Evolutionary conservation across 1,284 basidiomycete species (phyloP).

Genomic region (Stereum hirsutum): DNA sequence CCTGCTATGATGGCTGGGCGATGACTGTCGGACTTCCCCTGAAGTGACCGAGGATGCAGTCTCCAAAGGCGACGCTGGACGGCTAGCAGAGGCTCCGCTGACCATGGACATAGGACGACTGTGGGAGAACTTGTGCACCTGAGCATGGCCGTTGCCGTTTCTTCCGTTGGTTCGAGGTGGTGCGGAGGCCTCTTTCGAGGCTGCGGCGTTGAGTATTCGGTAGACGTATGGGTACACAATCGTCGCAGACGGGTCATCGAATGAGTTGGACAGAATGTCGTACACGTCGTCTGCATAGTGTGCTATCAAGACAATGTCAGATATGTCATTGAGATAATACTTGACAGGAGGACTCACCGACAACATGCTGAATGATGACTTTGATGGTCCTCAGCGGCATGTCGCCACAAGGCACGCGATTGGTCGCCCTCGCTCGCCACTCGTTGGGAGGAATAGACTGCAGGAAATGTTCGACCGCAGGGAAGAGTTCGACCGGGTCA

Average conservation of each 20-base stretch:
- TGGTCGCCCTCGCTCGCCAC: constrained; percentile 87
- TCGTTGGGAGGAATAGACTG: constrained; percentile 92
- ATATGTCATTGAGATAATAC: background rate
- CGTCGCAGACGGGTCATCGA: constrained; percentile 76
- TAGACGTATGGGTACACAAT: constrained; percentile 83
- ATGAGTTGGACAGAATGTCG: constrained; percentile 67
- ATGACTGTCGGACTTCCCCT: constrained; percentile 40
- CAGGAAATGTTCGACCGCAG: constrained; percentile 92
- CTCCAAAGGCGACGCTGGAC: constrained; percentile 55
- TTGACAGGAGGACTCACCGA: constrained; percentile 52
- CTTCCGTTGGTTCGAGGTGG: constrained; percentile 29
- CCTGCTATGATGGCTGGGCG: constrained; percentile 50
- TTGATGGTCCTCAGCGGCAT: constrained; percentile 97
- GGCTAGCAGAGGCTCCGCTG: constrained; percentile 37
- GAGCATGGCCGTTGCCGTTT: constrained; percentile 20
- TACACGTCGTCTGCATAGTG: constrained; percentile 77
- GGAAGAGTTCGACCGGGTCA: constrained; percentile 83
- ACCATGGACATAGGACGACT: too few species aligned
- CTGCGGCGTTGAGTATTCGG: constrained; percentile 67
- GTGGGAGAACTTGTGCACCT: constrained; percentile 37
- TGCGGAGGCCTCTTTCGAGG: constrained; percentile 16
- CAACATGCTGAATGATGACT: constrained; percentile 93
- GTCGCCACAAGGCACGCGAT: constrained; percentile 90
- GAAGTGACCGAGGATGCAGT: constrained; percentile 46
- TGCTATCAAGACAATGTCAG: constrained; percentile 35